Base-by-base conservation (phyloP, 2,329 filamentous ascomycete species). In the Arachnomyces sp. region DNA sequence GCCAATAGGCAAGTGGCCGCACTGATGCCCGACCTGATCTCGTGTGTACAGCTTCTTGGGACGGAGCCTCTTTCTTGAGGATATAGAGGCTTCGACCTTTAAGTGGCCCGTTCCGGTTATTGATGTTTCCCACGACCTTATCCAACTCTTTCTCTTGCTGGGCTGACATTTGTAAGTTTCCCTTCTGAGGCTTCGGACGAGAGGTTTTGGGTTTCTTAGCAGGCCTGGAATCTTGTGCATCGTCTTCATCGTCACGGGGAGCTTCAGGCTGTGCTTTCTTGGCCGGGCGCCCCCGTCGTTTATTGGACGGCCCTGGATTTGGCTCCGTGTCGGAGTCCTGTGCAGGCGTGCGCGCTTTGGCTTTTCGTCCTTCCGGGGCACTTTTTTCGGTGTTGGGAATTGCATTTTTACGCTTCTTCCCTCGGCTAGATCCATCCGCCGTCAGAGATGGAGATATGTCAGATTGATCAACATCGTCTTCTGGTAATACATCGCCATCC, bases 1-100 rank as follows among this genome's bases (percentile, higher is more conserved):
- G 80, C 90, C 90, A 96, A 58, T 76, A 94, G 17, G 86, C 79
- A 28, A 95, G 65, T 1, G 89, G 92, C 44, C 78, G 78, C 46
- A 86, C 81, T 7, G 85, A 86, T 38, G 79, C 77, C 42, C 92
- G 78, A 2, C 87, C 89, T 9, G 83, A 90, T 39, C 87, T 80
- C n/a, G 75, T 75, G 37, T 82, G 85, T 33, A 72, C 75, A 21
- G 71, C 68, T 17, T 65, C 68, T 39, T 79, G 72, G 1, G 67
- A 60, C n/a, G 72, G 68, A 9, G 63, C 66, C 52, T 75, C 71
- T 34, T 68, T 65, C 44, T 71, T 68, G 34, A 74, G 59, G 36
- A 74, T 72, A 46, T 71, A 67, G 3, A 73, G 55, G 33, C 71
- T 70, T 43, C 66, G 65, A 32, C 65, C 66, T 39, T 67, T 71